These are phyloP conservation scores for Echria macrotheca DNA, from an alignment of 495 filamentous ascomycete species.

Conservation along the genomic window DNA sequence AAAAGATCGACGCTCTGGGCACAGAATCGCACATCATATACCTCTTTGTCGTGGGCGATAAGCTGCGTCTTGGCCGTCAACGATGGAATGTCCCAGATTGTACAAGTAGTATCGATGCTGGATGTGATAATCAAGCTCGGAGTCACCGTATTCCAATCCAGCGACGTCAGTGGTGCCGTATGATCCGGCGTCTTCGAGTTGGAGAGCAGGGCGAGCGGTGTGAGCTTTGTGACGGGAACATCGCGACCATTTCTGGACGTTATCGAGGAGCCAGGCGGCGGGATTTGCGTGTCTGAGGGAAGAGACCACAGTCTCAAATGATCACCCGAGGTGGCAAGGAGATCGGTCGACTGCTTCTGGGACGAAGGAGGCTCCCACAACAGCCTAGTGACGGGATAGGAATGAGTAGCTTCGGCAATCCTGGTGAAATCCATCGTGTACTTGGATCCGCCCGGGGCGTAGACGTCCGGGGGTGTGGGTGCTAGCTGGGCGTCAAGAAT, in stretches of 20 bases:
- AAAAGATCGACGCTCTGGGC: constrained; percentile 95
- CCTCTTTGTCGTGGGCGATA: constrained; percentile 98
- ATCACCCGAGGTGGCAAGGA: constrained; percentile 93
- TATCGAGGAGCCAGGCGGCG: constrained; percentile 65
- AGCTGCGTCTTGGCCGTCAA: constrained; percentile 97
- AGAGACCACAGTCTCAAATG: constrained; percentile 95
- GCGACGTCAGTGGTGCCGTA: constrained; percentile 88
- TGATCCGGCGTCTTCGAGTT: constrained; percentile 99
- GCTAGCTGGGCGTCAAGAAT: constrained; percentile 82
- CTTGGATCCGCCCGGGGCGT: constrained; percentile 60
- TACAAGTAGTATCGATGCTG: constrained; percentile 98
- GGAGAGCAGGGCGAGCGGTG: constrained; percentile 85
- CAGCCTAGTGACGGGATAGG: constrained; percentile 93
- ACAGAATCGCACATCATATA: constrained; percentile 97
- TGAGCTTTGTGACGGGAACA: constrained; percentile 72
- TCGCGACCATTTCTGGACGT: constrained; percentile 61
- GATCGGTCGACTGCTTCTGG: constrained; percentile 92
- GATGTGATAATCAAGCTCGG: constrained; percentile 97
- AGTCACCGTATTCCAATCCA: constrained; percentile 97
- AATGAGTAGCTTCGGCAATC: constrained; percentile 95
- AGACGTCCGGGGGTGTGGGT: constrained; percentile 66
- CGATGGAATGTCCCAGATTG: constrained; percentile 99
- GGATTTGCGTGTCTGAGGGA: constrained; percentile 45
- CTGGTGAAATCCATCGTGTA: constrained; percentile 85
- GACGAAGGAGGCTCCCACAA: constrained; percentile 97